Base-by-base conservation (phyloP, 2,329 filamentous ascomycete species). In the Mycogone perniciosa region DNA sequence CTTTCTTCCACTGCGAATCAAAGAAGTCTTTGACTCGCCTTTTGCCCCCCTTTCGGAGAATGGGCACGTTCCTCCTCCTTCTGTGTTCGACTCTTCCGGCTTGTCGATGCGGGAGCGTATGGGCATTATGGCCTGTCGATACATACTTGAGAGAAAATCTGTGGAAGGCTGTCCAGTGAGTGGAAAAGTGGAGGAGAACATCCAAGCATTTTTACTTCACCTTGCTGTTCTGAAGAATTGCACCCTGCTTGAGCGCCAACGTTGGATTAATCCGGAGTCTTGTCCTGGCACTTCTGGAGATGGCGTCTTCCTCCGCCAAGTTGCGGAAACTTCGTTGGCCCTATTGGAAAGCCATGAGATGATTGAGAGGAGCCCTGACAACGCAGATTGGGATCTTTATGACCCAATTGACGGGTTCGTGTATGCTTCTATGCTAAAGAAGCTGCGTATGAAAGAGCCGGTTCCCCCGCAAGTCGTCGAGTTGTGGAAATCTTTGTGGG, bases 211-310 rank as follows among this genome's bases (percentile, higher is more conserved):
- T 26, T 13, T 53, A 1, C 43, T 53, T 5, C 51, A 53, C 34
- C 48, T 53, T 11, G 51, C 51, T 4, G 44, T 53, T 4, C 41
- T 53, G n/a, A 46, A 20, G 13, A 31, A 51, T 29, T 46, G 51
- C 6, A 53, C 51, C 4, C 40, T 53, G 7, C 47, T 53, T 34
- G 51, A 53, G 13, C 51, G 51, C 13, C 51, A 53, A 26, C 42
- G 26, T 34, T 53, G 47, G 51, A 45, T 47, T 10, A 38, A 29
- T 4, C n/a, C 33, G 3, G 5, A 29, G 9, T 9, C 13, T 8
- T 10, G 33, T 27, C 7, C 29, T 26, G 3, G 38, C 4, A 30
- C 7, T 26, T 6, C 44, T n/a, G 6, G 6, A 20, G 44, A 46
- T 30, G 26, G 33, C 4, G 8, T 5, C 10, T 51, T 53, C 26